Conservation (phyloP, 495 filamentous ascomycete species). For the Saxophila tyrrhenica region DNA sequence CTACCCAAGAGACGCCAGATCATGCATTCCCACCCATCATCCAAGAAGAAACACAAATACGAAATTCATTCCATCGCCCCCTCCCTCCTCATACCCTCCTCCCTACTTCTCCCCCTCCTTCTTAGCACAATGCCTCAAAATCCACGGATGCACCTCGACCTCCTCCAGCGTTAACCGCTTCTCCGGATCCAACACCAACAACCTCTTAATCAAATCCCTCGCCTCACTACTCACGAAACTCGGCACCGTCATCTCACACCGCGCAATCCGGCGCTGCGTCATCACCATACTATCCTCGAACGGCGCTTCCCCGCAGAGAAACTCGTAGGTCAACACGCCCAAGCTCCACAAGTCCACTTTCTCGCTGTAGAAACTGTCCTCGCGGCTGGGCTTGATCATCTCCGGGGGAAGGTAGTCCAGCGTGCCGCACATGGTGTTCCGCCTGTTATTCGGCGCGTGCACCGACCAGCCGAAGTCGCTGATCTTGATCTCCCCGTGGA, state of each 20-base stretch:
- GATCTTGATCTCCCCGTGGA: slow-evolving; percentile 97
- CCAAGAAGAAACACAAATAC: not conserved
- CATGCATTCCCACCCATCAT: not conserved
- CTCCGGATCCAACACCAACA: slow-evolving; percentile 87
- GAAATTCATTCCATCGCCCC: not conserved
- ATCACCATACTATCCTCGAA: slow-evolving; percentile 93
- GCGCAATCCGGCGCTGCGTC: slow-evolving; percentile 82
- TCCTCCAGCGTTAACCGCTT: slow-evolving; percentile 85
- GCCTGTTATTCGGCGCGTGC: slow-evolving; percentile 87
- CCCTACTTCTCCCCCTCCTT: slow-evolving; percentile 36
- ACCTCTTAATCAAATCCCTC: slow-evolving; percentile 81
- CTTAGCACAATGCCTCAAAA: slow-evolving; percentile 87
- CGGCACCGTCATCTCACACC: slow-evolving; percentile 86
- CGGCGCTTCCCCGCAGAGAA: slow-evolving; percentile 87
- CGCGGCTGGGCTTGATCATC: slow-evolving; percentile 73
- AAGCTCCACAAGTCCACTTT: slow-evolving; percentile 95
- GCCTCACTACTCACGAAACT: slow-evolving; percentile 84
- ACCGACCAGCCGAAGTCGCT: slow-evolving; percentile 98
- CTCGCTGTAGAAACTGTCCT: slow-evolving; percentile 77
- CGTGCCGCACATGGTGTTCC: slow-evolving; percentile 93
- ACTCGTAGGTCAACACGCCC: slow-evolving; percentile 93
- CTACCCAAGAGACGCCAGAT: too few species aligned
- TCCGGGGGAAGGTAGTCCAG: slow-evolving; percentile 95
- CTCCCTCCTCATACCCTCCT: slow-evolving; percentile 10
- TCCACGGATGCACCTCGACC: slow-evolving; percentile 88